Conservation (phyloP, 768 basidiomycete species). For the Trametes cinnabarina region DNA sequence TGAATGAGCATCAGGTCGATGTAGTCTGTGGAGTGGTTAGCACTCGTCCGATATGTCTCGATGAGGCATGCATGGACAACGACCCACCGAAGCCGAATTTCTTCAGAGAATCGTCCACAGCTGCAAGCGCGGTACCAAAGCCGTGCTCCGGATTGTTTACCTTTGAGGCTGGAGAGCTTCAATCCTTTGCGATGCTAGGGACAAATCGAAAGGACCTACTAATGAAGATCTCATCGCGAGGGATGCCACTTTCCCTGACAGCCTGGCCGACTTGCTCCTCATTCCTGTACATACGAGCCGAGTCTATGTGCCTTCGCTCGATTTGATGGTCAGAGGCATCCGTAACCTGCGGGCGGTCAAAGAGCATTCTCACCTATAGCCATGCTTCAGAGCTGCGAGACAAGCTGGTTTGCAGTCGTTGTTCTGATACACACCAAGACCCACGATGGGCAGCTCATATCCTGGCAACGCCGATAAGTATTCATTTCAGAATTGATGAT, state of each 20-base stretch:
- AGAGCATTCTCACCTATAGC: constrained; percentile 50
- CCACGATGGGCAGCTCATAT: constrained; percentile 59
- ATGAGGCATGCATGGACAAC: too few relatives aligned
- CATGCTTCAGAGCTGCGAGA: constrained; percentile 57
- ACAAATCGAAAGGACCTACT: constrained; percentile 49
- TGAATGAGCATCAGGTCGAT: constrained; percentile 81
- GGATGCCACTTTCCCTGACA: constrained; percentile 68
- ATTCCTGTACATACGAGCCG: constrained; percentile 49
- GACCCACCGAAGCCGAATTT: constrained; percentile 57
- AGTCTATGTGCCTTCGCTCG: constrained; percentile 61
- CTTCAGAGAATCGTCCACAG: constrained; percentile 60
- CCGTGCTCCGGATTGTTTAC: constrained; percentile 56
- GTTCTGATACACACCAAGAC: constrained; percentile 72
- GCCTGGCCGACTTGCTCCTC: constrained; percentile 80
- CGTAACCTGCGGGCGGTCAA: background rate
- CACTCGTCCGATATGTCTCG: background rate
- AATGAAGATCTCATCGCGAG: constrained; percentile 65
- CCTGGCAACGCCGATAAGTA: constrained; percentile 33
- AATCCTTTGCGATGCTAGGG: too few relatives aligned
- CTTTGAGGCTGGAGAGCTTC: constrained; percentile 56
- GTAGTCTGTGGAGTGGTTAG: constrained; percentile 40
- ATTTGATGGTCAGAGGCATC: background rate
- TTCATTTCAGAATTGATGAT: background rate
- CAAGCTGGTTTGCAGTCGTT: constrained; percentile 53
- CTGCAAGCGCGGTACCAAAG: constrained; percentile 57